Evolutionary conservation across 805 yeast genomes (phyloP).

Genomic region (Teunomyces lycoperdinae): DNA sequence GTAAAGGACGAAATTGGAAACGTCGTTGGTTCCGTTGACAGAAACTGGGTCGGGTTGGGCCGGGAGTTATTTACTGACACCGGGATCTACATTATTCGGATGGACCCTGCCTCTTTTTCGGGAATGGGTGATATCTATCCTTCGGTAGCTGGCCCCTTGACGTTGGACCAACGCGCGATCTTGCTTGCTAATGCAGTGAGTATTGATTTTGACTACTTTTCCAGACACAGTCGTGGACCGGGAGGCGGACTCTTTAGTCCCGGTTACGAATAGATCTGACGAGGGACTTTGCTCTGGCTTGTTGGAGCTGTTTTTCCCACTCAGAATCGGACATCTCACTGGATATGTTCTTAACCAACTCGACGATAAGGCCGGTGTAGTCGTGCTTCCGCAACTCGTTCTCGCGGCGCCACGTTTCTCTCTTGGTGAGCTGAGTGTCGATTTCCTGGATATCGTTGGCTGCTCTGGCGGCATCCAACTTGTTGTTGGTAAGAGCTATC

Average conservation of each 20-base stretch:
- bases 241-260: slow-evolving; percentile 44
- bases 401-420: slow-evolving; percentile 53
- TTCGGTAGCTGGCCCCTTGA: slow-evolving; percentile 50
- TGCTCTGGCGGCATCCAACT: slow-evolving; percentile 34
- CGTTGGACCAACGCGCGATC: slow-evolving; percentile 81
- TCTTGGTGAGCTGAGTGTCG: slow-evolving; percentile 42
- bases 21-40: slow-evolving; percentile 73
- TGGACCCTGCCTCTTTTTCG: slow-evolving; percentile 70
- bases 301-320: slow-evolving; percentile 29
- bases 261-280: slow-evolving; percentile 20
- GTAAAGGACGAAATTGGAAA: slow-evolving; percentile 56
- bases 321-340: slow-evolving; percentile 33
- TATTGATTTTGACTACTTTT: slow-evolving; percentile 93
- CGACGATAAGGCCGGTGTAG: slow-evolving; percentile 49
- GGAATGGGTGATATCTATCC: slow-evolving; percentile 56
- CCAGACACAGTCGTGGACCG: slow-evolving; percentile 74
- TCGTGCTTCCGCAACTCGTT: slow-evolving; percentile 54
- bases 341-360: slow-evolving; percentile 43
- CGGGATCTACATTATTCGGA: slow-evolving; percentile 83
- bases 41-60: slow-evolving; percentile 95
- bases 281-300: slow-evolving; percentile 21
- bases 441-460: slow-evolving; percentile 40
- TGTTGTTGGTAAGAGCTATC: slow-evolving; percentile 52
- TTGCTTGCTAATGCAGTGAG: slow-evolving; percentile 85
- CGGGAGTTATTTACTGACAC: slow-evolving; percentile 93